Conservation (phyloP, 306 rosid genomes). For the Cucurbita argyrosperma region DNA sequence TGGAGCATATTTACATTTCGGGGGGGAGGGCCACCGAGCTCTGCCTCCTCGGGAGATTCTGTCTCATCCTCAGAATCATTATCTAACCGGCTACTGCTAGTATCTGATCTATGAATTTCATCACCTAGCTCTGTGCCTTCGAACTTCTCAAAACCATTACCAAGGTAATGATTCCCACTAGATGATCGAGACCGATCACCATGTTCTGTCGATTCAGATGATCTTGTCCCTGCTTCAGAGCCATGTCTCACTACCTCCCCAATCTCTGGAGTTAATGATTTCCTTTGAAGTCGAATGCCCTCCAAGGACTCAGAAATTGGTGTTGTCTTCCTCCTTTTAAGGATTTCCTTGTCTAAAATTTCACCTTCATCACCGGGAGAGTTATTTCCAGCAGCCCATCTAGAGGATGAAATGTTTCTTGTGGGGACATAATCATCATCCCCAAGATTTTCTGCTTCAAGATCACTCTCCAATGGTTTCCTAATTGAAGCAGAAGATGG, state of each 20-base stretch:
- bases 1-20: constrained; percentile 88
- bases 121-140: constrained; percentile 54
- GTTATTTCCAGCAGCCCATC: constrained; percentile 85
- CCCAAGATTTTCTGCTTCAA: constrained; percentile 36
- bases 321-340: constrained; percentile 41
- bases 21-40: constrained; percentile 44
- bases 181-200: constrained; percentile 35
- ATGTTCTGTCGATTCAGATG: constrained; percentile 59
- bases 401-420: constrained; percentile 72
- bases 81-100: constrained; percentile 36
- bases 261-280: constrained; percentile 45
- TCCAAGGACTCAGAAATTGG: constrained; percentile 28
- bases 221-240: constrained; percentile 42
- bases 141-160: constrained; percentile 43
- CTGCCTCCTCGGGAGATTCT: constrained; percentile 35
- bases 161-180: constrained; percentile 46
- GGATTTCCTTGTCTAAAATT: constrained; percentile 42
- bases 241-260: constrained; percentile 51
- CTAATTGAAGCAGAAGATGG: constrained; percentile 19
- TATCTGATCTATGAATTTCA: constrained; percentile 31
- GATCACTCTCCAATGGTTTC: constrained; percentile 22
- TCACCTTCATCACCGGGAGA: constrained; percentile 91
- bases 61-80: constrained; percentile 54
- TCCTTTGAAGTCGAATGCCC: constrained; percentile 22
- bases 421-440: constrained; percentile 67